Base-by-base conservation (phyloP, 139 green algal genomes). In the Astrephomene gubernaculifera region DNA sequence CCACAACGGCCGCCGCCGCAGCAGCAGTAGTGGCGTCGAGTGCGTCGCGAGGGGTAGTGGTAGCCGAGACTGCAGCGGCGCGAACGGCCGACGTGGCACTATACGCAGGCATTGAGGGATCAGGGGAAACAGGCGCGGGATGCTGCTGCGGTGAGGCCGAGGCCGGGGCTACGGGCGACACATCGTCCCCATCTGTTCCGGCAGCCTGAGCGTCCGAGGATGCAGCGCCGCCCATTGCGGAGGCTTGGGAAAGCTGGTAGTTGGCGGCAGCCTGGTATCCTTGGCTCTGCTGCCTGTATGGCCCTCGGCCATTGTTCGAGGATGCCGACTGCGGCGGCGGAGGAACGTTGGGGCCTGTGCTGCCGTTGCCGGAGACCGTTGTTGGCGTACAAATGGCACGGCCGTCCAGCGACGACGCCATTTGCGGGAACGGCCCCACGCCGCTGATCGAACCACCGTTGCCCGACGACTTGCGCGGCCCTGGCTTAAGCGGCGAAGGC, bases 401-500 rank as follows among this genome's bases (percentile, higher is more conserved):
- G 25, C 38, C 68, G 2, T 57, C 12, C 22, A 75, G 68, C 25
- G 68, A 27, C 25, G 41, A 27, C 25, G 41, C 38, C 41, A 75
- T 54, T 10, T 38, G 36, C 10, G 68, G 68, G 22, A 75, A 54
- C 24, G 68, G 9, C 9, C 38, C 68, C 22, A 33, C 7, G 29
- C 67, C 68, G 35, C 38, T 53, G 21, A 39, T 19, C 25, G 68
- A 39, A 1, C 43, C 78, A 22, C 78, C 78, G 78, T 74, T 84
- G n/a, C 78, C 63, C 1, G 78, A 84, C 24, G 78, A 84, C 43
- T 84, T 84, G 41, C 78, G 78, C n/a, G 9, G 78, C 39, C 78
- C 78, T 3, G 78, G 78, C 78, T 84, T 84, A 2, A 84, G 78
- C 33, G 78, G 78, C 21, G 78, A 84, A 2, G 78, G 78, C 39